Conservation (phyloP, 1,139 yeast genomes). For the Yamadazyma triangularis region DNA sequence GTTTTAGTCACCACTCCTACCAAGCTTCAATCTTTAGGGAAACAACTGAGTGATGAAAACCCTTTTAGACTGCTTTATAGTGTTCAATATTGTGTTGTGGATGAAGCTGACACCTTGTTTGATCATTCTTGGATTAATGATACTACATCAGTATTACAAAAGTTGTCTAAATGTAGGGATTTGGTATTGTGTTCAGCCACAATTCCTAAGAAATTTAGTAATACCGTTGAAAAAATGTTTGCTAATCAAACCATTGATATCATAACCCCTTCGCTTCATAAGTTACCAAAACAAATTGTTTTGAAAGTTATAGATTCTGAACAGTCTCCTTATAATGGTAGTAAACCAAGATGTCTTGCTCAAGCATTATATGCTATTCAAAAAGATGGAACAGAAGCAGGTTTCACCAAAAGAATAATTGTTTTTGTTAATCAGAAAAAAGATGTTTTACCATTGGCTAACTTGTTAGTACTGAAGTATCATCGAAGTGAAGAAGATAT, state of each 20-base stretch:
- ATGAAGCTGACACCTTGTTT: conserved; percentile 92
- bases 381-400: conserved; percentile 77
- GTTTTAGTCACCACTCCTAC: conserved; percentile 83
- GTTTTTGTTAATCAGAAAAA: conserved; percentile 79
- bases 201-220: conserved; percentile 73
- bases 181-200: conserved; percentile 86
- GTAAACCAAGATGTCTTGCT: conserved; percentile 77
- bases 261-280: conserved; percentile 81
- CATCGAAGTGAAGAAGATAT: conserved; percentile 48
- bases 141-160: conserved; percentile 54
- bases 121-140: conserved; percentile 76
- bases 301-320: conserved; percentile 73
- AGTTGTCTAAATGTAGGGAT: conserved; percentile 54
- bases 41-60: conserved; percentile 40
- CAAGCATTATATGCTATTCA: conserved; percentile 85
- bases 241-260: conserved; percentile 60
- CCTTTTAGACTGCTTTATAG: conserved; percentile 45
- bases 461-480: conserved; percentile 46
- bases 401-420: conserved; percentile 73
- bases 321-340: conserved; percentile 74
- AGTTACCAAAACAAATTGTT: conserved; percentile 70
- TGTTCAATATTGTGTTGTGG: conserved; percentile 65
- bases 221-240: conserved; percentile 54
- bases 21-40: conserved; percentile 39
- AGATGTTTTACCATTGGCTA: conserved; percentile 56